These are phyloP conservation scores for Curvularia sp. DNA, from an alignment of 2,329 filamentous ascomycete species.

Conservation along the genomic window DNA sequence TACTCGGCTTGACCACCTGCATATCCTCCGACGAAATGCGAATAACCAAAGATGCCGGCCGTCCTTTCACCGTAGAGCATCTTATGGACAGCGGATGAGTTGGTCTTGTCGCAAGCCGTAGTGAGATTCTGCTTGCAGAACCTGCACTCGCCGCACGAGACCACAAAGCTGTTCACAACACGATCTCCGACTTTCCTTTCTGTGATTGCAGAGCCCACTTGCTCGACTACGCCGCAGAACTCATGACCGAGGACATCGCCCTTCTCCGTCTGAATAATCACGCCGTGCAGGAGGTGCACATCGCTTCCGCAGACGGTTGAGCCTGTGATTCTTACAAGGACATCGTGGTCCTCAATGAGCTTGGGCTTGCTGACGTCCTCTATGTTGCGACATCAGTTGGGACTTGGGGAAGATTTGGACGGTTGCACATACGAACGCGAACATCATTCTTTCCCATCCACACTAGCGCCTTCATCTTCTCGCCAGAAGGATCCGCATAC, in stretches of 20 bases:
- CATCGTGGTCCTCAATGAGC: slow-evolving; percentile 75
- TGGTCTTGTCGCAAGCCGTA: slow-evolving; percentile 81
- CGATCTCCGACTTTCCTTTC: slow-evolving; percentile 56
- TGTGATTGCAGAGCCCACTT: slow-evolving; percentile 53
- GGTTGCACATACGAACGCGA: slow-evolving; percentile 41
- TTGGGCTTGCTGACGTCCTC: slow-evolving; percentile 73
- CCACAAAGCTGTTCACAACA: slow-evolving; percentile 86
- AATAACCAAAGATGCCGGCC: slow-evolving; percentile 67
- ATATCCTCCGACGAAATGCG: slow-evolving; percentile 81
- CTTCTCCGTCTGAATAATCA: slow-evolving; percentile 57
- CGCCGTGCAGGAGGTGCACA: slow-evolving; percentile 62
- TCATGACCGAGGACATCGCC: slow-evolving; percentile 61
- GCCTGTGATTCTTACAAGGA: slow-evolving; percentile 78
- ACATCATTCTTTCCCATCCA: slow-evolving; percentile 86
- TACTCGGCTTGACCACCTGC: slow-evolving; percentile 89
- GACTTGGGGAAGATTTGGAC: too few species aligned
- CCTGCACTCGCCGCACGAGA: slow-evolving; percentile 72
- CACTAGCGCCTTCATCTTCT: slow-evolving; percentile 74
- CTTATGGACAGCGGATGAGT: slow-evolving; percentile 72
- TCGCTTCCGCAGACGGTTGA: slow-evolving; percentile 68
- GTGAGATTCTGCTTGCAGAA: slow-evolving; percentile 80
- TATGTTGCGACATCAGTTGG: slow-evolving; percentile 48
- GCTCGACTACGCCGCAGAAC: slow-evolving; percentile 59
- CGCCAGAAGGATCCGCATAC: not conserved
- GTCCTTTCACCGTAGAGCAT: slow-evolving; percentile 81